Evolutionary conservation across 2,329 filamentous ascomycete genomes (phyloP), one percentile per base, ranked within the genome.

Genomic region (Lasiodiplodia citricola): DNA sequence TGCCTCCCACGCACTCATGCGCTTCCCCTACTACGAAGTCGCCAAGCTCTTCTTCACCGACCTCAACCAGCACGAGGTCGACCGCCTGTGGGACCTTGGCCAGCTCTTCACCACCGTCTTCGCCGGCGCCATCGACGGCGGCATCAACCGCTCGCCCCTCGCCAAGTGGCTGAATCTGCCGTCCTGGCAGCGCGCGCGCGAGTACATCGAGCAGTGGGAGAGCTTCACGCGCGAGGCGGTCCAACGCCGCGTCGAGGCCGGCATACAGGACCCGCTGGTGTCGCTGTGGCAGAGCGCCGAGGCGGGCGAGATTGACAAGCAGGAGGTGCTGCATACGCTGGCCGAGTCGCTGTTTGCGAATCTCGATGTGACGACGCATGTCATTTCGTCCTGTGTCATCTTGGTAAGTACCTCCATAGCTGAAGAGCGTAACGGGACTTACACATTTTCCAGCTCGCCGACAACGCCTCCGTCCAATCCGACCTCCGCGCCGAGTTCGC

Each of bases 341-440:
- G 66, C 65, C 6, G 68, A 70, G 21, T 57, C 66, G 65, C 57
- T 58, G 2, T 70, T 68, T 28, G 65, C 65, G 16, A 70, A 70
- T 13, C 52, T 70, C 2, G 65, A 70, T 16, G 58, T 70, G 18
- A 67, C 68, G 11, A 54, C 68, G 8, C 68, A 70, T 13, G 68
- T 68, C 2, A 51, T 58, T 31, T 25, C 66, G 14, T 52, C 62
- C 7, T 60, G 60, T 16, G 52, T 68, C 28, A 60, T 66, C 5
- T 41, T 66, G 18, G 41, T 47, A 10, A 47, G 41, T 47, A 2
- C 31, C 31, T 8, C 31, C 31, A 31, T 8, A 31, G 31, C 31
- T 8, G 6, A 10, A 31, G 31, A 31, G 8, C 6, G 5, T 8
- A 10, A 31, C 31, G 31, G 5, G 5, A 31, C 31, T 31, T 31